Evolutionary conservation across 164 flowering plant genomes (phyloP), one percentile per base, ranked within the genome.

Genomic region (Echeveria elegans): DNA sequence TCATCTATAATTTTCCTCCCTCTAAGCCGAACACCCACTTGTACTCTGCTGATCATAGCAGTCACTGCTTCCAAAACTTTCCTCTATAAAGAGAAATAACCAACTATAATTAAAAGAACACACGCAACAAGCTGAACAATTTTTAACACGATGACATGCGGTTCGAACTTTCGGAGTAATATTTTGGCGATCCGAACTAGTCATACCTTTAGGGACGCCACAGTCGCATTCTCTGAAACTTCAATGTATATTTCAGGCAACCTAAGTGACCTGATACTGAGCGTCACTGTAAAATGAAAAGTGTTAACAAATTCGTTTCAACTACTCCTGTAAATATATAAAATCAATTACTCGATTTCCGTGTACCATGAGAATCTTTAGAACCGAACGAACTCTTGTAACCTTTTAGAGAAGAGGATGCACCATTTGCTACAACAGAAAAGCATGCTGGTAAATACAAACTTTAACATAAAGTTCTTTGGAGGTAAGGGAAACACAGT

Each of bases 1-100:
- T 94, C 97, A 76, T 94, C 99, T 67, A 84, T 77, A 66, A 94
- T 74, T 76, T 83, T 86, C 81, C 85, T 85, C 32, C 99, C 99
- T 56, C 83, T 88, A 71, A 88, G 75, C 62, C 86, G 80, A 28
- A 91, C 86, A 59, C 92, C 96, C 14, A 40, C 45, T 40, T 40
- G 45, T 40, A 40, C 14, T 40, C 45, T 12, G 9, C 15, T 12
- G 14, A 40, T 40, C 45, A 40, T 40, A 12, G 45, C 45, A 40
- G 45, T 40, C 45, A 40, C 45, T 7, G 45, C 45, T 40, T 40
- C 45, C 45, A 40, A 40, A 5, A 40, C 45, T 40, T 40, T 40
- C 45, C 14, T 40, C 45, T 40, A 40, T 40, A n/a, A n/a, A n/a
- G 45, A 10, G 14, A 40, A 4, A 10, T 40, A 7, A 40, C 45